phyloP scores from a whole-genome alignment of 2,329 filamentous ascomycete species.

The Epichloe gansuensis region DNA sequence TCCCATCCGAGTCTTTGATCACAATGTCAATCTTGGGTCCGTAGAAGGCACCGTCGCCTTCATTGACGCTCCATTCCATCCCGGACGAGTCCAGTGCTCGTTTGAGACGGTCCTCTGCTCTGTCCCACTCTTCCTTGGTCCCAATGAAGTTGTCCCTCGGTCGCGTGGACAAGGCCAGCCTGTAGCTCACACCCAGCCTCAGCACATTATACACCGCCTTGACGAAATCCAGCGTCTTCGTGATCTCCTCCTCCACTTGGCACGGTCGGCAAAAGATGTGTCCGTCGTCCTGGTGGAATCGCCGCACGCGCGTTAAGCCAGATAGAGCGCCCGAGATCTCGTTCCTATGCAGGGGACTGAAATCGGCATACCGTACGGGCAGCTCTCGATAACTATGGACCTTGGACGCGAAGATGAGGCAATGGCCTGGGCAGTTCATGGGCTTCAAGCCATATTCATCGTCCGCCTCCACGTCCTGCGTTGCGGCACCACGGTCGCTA shows the following conservation, averaged over 20 bases:
- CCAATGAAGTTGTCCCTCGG: slow-evolving; percentile 70
- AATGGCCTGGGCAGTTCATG: slow-evolving; percentile 89
- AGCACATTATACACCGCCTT: slow-evolving; percentile 58
- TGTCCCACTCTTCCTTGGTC: slow-evolving; percentile 47
- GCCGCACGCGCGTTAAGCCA: slow-evolving; percentile 69
- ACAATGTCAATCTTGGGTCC: slow-evolving; percentile 87
- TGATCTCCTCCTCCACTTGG: slow-evolving; percentile 65
- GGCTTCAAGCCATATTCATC: slow-evolving; percentile 76
- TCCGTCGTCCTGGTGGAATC: slow-evolving; percentile 84
- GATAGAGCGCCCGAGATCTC: slow-evolving; percentile 71
- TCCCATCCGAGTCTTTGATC: slow-evolving; percentile 64
- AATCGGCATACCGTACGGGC: slow-evolving; percentile 75
- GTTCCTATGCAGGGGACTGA: slow-evolving; percentile 76
- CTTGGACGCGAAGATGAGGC: slow-evolving; percentile 65
- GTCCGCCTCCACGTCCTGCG: slow-evolving; percentile 40
- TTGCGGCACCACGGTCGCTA: slow-evolving; percentile 13
- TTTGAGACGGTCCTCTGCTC: slow-evolving; percentile 27
- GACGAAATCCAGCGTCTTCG: slow-evolving; percentile 61
- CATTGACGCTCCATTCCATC: slow-evolving; percentile 59
- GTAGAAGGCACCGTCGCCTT: slow-evolving; percentile 80
- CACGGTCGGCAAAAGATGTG: slow-evolving; percentile 77
- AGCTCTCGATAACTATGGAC: slow-evolving; percentile 66
- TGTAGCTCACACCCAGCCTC: slow-evolving; percentile 53
- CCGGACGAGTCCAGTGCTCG: slow-evolving; percentile 50
- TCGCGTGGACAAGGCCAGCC: slow-evolving; percentile 65